A percentile compares a stretch with the other conserved stretches of the same genome.
These are phyloP conservation scores for Diaporthe sp. DNA, from an alignment of 2,329 filamentous ascomycete genomes.

Conservation along the genomic window DNA sequence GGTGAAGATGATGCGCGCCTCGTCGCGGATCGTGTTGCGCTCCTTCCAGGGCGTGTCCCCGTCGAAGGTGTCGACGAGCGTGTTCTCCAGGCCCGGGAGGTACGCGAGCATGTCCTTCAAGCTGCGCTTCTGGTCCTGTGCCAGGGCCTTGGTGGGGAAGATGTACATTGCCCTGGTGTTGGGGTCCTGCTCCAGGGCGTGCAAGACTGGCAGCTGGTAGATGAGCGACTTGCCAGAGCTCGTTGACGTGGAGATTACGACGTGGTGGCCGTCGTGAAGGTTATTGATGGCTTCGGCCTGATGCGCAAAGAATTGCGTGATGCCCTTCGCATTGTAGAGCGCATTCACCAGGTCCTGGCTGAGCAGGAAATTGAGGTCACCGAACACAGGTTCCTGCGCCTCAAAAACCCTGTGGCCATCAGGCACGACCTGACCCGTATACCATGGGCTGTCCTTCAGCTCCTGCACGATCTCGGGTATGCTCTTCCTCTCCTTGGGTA, in stretches of 20 bases:
- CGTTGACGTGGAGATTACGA: slow-evolving; percentile 94
- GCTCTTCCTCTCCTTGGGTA: slow-evolving; percentile 83
- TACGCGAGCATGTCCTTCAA: slow-evolving; percentile 87
- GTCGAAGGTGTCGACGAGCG: slow-evolving; percentile 93
- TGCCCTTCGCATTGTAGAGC: slow-evolving; percentile 90
- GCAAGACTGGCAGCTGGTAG: slow-evolving; percentile 92
- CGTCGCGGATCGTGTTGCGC: slow-evolving; percentile 84
- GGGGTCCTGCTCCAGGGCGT: slow-evolving; percentile 84
- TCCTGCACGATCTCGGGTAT: slow-evolving; percentile 90
- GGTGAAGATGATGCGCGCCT: slow-evolving; percentile 94
- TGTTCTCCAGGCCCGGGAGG: slow-evolving; percentile 81
- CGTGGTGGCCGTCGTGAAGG: slow-evolving; percentile 83
- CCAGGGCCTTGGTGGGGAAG: slow-evolving; percentile 96
- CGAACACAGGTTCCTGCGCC: slow-evolving; percentile 83
- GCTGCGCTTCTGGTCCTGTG: slow-evolving; percentile 92
- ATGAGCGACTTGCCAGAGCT: slow-evolving; percentile 98
- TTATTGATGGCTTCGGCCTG: slow-evolving; percentile 95
- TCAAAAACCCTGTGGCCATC: slow-evolving; percentile 94
- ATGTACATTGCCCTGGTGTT: slow-evolving; percentile 94
- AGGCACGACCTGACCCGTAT: slow-evolving; percentile 91
- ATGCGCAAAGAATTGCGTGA: slow-evolving; percentile 89
- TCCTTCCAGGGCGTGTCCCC: slow-evolving; percentile 90
- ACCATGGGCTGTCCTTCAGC: slow-evolving; percentile 87
- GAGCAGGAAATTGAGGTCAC: slow-evolving; percentile 86
- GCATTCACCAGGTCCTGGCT: slow-evolving; percentile 97